A percentile compares a stretch with the other conserved stretches of the same genome.
These are phyloP conservation scores for Candida broadrunensis DNA, from an alignment of 805 yeast species.

Conservation along the genomic window DNA sequence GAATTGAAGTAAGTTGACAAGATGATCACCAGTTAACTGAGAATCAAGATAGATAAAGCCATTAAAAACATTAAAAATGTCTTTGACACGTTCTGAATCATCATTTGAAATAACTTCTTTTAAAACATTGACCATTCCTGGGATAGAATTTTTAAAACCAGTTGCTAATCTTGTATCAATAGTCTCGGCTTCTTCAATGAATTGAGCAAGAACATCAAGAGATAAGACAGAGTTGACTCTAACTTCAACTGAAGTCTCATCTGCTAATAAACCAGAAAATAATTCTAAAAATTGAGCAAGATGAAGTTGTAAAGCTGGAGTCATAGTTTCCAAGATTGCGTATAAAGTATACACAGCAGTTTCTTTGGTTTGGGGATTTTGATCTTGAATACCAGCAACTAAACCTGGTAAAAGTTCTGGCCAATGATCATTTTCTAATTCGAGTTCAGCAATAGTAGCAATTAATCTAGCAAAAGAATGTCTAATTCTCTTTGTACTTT, in stretches of 20 bases:
- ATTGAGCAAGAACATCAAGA: conserved; percentile 65
- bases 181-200: conserved; percentile 58
- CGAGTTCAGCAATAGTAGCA: conserved; percentile 78
- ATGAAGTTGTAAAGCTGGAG: conserved; percentile 54
- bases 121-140: conserved; percentile 78
- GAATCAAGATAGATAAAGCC: conserved; percentile 74
- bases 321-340: conserved; percentile 72
- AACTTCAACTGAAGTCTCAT: conserved; percentile 62
- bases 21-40: conserved; percentile 72
- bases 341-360: conserved; percentile 77
- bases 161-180: conserved; percentile 43
- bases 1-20: conserved; percentile 65
- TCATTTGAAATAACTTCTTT: conserved; percentile 66
- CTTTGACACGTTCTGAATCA: conserved; percentile 70
- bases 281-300: conserved; percentile 67
- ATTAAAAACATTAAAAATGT: conserved; percentile 81
- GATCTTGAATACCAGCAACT: conserved; percentile 55
- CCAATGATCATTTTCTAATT: conserved; percentile 68
- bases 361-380: conserved; percentile 63
- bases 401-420: conserved; percentile 69
- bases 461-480: conserved; percentile 89
- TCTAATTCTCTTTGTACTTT: conserved; percentile 62
- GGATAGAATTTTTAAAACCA: conserved; percentile 65
- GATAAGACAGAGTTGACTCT: conserved; percentile 83
- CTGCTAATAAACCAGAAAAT: conserved; percentile 64